A percentile compares a stretch with the other conserved stretches of the same genome.
Evolutionary conservation across 768 basidiomycete species (phyloP).

Genomic region (Calocera viscosa): DNA sequence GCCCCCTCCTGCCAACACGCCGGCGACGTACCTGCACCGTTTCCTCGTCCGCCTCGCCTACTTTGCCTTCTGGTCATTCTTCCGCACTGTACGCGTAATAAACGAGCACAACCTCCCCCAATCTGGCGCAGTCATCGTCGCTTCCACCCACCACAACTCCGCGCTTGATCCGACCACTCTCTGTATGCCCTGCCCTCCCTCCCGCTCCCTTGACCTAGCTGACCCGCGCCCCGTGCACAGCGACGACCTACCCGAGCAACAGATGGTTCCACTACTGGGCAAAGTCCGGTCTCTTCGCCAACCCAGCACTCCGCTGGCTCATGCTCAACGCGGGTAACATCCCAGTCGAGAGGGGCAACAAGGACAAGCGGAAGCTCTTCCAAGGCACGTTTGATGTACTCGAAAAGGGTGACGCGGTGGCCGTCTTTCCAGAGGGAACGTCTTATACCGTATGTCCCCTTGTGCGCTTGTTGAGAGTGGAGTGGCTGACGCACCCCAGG

Average conservation of each 20-base stretch:
- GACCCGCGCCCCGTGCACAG: conserved; percentile 29
- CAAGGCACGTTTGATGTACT: conserved; percentile 81
- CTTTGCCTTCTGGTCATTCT: conserved; percentile 74
- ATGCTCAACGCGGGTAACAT: conserved; percentile 90
- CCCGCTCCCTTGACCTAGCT: conserved; percentile 21
- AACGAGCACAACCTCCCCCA: conserved; percentile 79
- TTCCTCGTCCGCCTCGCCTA: conserved; percentile 57
- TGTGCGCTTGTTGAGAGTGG: neutral
- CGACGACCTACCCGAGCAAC: conserved; percentile 67
- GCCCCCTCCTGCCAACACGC: neutral
- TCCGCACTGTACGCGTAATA: conserved; percentile 73
- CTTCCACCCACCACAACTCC: conserved; percentile 90
- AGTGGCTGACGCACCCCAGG: conserved; percentile 21
- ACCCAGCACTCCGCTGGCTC: conserved; percentile 60
- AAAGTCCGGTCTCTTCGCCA: conserved; percentile 78
- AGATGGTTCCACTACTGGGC: conserved; percentile 87
- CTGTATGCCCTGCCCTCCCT: conserved; percentile 33
- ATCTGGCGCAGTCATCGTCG: conserved; percentile 81
- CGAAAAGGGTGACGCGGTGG: conserved; percentile 66
- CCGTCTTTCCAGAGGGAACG: conserved; percentile 87
- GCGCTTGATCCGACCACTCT: conserved; percentile 77
- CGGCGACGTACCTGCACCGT: conserved; percentile 43
- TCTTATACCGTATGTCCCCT: conserved; percentile 35
- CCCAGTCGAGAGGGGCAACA: conserved; percentile 87
- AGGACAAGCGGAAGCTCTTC: conserved; percentile 81